Percentiles rank a stretch among this genome's conserved stretches.
Conservation (phyloP, 2,329 filamentous ascomycete species). For the Diplodia sapinea region DNA sequence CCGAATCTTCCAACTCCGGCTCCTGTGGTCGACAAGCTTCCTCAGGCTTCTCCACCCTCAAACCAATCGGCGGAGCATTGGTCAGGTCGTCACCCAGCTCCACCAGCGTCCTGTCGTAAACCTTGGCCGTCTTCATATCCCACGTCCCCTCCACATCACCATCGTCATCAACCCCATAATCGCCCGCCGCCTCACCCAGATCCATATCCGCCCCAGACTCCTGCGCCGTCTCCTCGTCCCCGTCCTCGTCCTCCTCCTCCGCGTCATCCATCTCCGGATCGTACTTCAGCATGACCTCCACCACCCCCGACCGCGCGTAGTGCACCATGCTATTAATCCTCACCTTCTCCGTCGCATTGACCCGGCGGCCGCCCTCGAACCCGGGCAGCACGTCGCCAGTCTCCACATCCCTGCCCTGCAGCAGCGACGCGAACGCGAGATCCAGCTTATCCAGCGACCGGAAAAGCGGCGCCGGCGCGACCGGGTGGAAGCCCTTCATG, state of each 20-base stretch:
- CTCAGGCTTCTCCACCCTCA: slow-evolving; percentile 32
- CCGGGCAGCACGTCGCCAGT: slow-evolving; percentile 71
- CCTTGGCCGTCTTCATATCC: slow-evolving; percentile 73
- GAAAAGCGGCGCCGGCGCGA: slow-evolving; percentile 72
- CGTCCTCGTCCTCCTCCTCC: slow-evolving; percentile 47
- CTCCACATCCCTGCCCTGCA: slow-evolving; percentile 70
- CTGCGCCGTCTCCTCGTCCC: slow-evolving; percentile 41
- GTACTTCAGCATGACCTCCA: slow-evolving; percentile 68
- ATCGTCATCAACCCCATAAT: slow-evolving; percentile 38
- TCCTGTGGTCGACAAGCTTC: slow-evolving; percentile 11
- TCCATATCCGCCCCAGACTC: slow-evolving; percentile 32
- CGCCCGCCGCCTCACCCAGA: slow-evolving; percentile 35
- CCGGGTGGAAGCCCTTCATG: slow-evolving; percentile 70
- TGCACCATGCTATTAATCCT: slow-evolving; percentile 82
- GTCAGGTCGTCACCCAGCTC: slow-evolving; percentile 66
- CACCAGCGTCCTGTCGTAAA: slow-evolving; percentile 81
- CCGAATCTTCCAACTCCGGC: slow-evolving; percentile 20
- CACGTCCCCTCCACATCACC: slow-evolving; percentile 46
- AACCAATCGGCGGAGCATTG: slow-evolving; percentile 27
- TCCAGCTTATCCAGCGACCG: slow-evolving; percentile 78
- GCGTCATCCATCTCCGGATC: slow-evolving; percentile 47
- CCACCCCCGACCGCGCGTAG: slow-evolving; percentile 71
- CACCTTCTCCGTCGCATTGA: slow-evolving; percentile 87
- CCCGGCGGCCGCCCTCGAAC: slow-evolving; percentile 66
- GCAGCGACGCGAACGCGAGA: slow-evolving; percentile 77